Conservation (phyloP, 768 basidiomycete genomes). For the Coprinellus aureogranulatus region DNA sequence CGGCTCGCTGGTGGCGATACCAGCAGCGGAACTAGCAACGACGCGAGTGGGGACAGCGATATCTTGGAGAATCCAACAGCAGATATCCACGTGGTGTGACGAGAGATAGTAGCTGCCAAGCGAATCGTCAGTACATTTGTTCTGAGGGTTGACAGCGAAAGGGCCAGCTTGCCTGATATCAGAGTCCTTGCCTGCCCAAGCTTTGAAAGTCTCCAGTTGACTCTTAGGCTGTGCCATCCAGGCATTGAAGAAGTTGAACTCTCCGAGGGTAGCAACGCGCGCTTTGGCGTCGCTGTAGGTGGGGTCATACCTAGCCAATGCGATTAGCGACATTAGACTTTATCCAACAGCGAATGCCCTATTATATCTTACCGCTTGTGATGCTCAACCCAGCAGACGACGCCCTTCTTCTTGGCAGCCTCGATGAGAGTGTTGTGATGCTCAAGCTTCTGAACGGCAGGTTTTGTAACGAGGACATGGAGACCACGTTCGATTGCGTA, state of each 20-base stretch:
- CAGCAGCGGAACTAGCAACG: constrained; percentile 85
- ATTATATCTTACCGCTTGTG: constrained; percentile 79
- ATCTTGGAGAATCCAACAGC: constrained; percentile 80
- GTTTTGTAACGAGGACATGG: constrained; percentile 92
- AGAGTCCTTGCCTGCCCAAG: constrained; percentile 93
- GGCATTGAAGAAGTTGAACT: constrained; percentile 93
- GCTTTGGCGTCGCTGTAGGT: constrained; percentile 89
- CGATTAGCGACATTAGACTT: not conserved
- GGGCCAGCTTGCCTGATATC: constrained; percentile 66
- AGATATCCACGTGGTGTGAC: constrained; percentile 90
- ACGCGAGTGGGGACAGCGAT: constrained; percentile 79
- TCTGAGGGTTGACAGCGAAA: not conserved
- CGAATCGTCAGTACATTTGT: constrained; percentile 8
- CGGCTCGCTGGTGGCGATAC: constrained; percentile 86
- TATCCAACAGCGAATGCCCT: too few species aligned
- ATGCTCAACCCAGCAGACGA: constrained; percentile 92
- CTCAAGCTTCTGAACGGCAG: constrained; percentile 80
- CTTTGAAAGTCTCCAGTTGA: constrained; percentile 91
- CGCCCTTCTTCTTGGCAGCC: constrained; percentile 73
- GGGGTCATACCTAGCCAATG: constrained; percentile 72
- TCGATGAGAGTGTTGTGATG: constrained; percentile 79
- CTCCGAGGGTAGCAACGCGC: constrained; percentile 71
- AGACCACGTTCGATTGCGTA: constrained; percentile 84
- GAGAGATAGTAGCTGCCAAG: constrained; percentile 81
- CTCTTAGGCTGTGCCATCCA: constrained; percentile 99